These are phyloP conservation scores for Penicillium lividum DNA, from an alignment of 495 filamentous ascomycete genomes.

Conservation along the genomic window DNA sequence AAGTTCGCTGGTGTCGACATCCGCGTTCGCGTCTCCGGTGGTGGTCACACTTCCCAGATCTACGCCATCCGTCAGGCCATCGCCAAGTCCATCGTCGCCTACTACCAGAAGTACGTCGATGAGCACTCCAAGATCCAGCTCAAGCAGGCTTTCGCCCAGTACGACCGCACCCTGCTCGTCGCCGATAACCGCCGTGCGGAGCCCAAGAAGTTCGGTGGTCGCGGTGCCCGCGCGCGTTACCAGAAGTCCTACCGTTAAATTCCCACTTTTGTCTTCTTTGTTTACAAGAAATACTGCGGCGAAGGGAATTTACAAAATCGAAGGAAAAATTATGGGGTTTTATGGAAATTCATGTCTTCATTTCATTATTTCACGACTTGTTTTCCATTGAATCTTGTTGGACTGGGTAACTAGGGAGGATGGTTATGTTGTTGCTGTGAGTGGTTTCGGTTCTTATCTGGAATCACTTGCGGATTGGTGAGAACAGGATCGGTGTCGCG, in stretches of 20 bases:
- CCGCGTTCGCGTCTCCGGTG: constrained; percentile 92
- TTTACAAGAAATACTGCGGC: constrained; percentile 13
- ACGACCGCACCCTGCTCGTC: constrained; percentile 95
- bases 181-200: constrained; percentile 95
- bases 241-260: constrained; percentile 82
- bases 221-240: constrained; percentile 93
- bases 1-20: constrained; percentile 98
- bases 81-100: constrained; percentile 95
- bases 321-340: constrained; percentile 12
- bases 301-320: constrained; percentile 27
- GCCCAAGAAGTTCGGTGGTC: constrained; percentile 86
- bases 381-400: constrained; percentile 26
- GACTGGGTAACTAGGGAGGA: constrained; percentile 28
- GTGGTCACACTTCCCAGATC: constrained; percentile 97
- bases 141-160: constrained; percentile 90
- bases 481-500: constrained; percentile 25
- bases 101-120: constrained; percentile 99
- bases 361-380: constrained; percentile 30
- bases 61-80: constrained; percentile 99
- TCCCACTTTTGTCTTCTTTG: constrained; percentile 15
- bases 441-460: constrained; percentile 14
- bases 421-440: constrained; percentile 23
- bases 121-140: constrained; percentile 99
- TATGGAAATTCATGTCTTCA: constrained; percentile 24
- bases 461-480: constrained; percentile 14